These are phyloP conservation scores for Chenopodium suecicum DNA, from an alignment of 148 eudicot species.

Conservation along the genomic window DNA sequence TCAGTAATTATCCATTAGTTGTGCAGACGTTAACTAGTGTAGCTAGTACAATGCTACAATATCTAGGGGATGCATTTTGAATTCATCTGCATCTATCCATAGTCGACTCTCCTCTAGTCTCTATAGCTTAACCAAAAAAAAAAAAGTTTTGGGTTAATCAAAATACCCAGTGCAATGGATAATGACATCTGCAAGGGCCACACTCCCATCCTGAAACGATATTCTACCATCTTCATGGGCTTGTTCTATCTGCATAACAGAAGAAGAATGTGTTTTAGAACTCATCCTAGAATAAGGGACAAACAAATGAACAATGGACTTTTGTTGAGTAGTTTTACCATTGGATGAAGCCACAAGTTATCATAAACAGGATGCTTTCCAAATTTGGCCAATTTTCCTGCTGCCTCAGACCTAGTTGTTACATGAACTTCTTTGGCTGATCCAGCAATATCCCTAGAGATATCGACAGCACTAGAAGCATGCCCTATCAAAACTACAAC, in stretches of 20 bases:
- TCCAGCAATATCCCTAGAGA: conserved; percentile 59
- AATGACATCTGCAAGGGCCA: conserved; percentile 61
- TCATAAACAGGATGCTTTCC: conserved; percentile 43
- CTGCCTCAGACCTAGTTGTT: conserved; percentile 52
- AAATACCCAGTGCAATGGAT: conserved; percentile 87
- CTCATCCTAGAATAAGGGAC: conserved; percentile 11
- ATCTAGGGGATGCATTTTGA: background rate
- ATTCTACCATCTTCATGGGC: conserved; percentile 64
- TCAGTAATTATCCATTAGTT: background rate
- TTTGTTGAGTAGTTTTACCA: conserved; percentile 44
- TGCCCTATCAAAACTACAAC: conserved; percentile 74
- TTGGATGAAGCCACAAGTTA: conserved; percentile 74
- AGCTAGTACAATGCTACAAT: background rate
- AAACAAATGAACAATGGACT: background rate
- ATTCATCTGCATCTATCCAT: background rate
- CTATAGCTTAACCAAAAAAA: too few relatives aligned
- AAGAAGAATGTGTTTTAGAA: conserved; percentile 4
- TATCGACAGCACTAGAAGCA: conserved; percentile 72
- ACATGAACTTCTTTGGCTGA: conserved; percentile 80
- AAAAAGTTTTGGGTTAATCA: too few relatives aligned
- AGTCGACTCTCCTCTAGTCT: background rate
- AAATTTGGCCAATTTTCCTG: background rate
- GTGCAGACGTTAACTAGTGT: background rate
- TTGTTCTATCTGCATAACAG: conserved; percentile 56
- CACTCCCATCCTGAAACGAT: conserved; percentile 54